These are phyloP conservation scores for Syzygium malaccense DNA, from an alignment of 441 rosid species.

Conservation along the genomic window DNA sequence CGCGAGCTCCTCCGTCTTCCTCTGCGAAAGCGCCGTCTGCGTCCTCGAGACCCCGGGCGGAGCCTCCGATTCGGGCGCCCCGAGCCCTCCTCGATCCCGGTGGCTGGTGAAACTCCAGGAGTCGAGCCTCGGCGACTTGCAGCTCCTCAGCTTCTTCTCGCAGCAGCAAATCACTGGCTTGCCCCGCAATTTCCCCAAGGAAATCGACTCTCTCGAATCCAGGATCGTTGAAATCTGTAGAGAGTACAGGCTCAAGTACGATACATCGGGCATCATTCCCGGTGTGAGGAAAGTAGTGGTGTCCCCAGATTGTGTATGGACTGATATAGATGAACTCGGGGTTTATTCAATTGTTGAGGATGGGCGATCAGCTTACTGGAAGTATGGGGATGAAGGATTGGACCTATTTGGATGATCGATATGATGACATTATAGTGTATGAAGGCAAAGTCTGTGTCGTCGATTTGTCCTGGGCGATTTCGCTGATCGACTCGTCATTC, in stretches of 20 bases:
- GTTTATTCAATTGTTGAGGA: neutral
- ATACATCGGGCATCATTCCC: neutral
- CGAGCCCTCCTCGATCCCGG: neutral
- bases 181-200: neutral
- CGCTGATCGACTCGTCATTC: constrained; percentile 21
- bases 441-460: constrained; percentile 19
- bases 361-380: constrained; percentile 1
- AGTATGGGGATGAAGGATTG: neutral
- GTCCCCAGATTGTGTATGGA: constrained; percentile 11
- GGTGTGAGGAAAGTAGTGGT: neutral
- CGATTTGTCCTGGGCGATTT: constrained; percentile 15
- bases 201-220: constrained; percentile 11
- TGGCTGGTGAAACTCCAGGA: constrained; percentile 15
- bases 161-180: neutral
- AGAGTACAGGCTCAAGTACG: neutral
- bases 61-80: neutral
- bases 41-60: neutral
- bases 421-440: constrained; percentile 12
- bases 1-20: neutral
- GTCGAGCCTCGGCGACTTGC: neutral
- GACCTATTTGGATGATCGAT: constrained; percentile 2
- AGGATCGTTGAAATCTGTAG: constrained; percentile 14
- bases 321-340: neutral
- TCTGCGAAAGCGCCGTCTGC: neutral
- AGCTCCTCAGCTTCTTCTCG: constrained; percentile 14